A percentile compares a stretch with the other conserved stretches of the same genome.
Evolutionary conservation across 192 early-diverging fungal species (phyloP).

Genomic region (Coemansia sp.): DNA sequence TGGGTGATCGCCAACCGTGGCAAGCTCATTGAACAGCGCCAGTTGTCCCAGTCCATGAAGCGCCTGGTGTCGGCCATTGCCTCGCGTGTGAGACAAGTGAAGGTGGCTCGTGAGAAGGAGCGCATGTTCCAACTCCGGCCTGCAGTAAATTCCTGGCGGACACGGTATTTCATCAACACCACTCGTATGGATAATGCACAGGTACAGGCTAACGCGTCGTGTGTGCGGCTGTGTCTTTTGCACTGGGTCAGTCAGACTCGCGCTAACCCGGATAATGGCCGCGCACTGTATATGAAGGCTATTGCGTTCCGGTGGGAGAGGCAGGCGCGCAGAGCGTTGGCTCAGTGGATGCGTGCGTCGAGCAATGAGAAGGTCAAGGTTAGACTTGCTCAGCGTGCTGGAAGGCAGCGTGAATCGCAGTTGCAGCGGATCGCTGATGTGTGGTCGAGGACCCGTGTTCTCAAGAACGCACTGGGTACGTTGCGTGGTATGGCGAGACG

Average conservation of each 20-base stretch:
- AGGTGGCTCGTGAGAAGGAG: conserved; percentile 18
- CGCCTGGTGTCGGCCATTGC: background rate
- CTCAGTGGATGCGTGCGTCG: conserved; percentile 31
- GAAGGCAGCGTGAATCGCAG: background rate
- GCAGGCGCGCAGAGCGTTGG: conserved; percentile 28
- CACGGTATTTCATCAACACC: background rate
- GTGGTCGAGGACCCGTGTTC: conserved; percentile 4
- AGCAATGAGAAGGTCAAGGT: conserved; percentile 16
- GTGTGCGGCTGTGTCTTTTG: conserved; percentile 26
- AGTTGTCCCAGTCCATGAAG: background rate
- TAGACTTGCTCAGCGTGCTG: conserved; percentile 18
- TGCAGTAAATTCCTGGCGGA: conserved; percentile 18
- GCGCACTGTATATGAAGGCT: conserved; percentile 16
- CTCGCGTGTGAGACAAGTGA: conserved; percentile 11
- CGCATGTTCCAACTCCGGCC: conserved; percentile 5
- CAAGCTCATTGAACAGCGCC: conserved; percentile 22
- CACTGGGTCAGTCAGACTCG: conserved; percentile 24
- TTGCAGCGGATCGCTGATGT: conserved; percentile 15
- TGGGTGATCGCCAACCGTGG: conserved; percentile 19
- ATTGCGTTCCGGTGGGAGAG: conserved; percentile 45
- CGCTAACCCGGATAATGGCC: background rate
- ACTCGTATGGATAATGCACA: conserved; percentile 19
- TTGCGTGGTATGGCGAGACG: conserved; percentile 3
- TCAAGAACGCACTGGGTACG: background rate
- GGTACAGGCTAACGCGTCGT: conserved; percentile 17